A percentile compares a stretch with the other conserved stretches of the same genome.
Conservation (phyloP, 129 eudicot genomes). For the Mikania micrantha region DNA sequence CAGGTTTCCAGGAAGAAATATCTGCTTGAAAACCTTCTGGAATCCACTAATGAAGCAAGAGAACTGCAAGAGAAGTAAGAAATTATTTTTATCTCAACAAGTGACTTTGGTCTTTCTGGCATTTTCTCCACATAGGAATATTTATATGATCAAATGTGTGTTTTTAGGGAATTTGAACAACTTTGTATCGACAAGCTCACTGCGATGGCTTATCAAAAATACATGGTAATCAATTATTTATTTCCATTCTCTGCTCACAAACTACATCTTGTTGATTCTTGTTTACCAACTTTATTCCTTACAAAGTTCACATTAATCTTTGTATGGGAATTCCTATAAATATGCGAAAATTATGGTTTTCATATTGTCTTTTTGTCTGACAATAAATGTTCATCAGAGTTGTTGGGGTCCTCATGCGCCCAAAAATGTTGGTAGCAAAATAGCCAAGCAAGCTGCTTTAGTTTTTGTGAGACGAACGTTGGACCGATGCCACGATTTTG, state of each 20-base stretch:
- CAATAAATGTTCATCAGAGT: conserved; percentile 36
- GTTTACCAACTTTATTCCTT: background rate
- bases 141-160: conserved; percentile 16
- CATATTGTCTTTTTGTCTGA: conserved; percentile 1
- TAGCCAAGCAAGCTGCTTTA: conserved; percentile 78
- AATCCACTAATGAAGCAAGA: conserved; percentile 43
- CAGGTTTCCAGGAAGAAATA: conserved; percentile 62
- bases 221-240: conserved; percentile 52
- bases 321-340: background rate
- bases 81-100: background rate
- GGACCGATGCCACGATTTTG: conserved; percentile 54
- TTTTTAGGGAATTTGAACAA: conserved; percentile 62
- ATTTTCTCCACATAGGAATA: background rate
- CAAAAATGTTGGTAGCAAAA: conserved; percentile 64
- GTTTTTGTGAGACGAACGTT: conserved; percentile 57
- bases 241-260: background rate
- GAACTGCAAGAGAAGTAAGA: conserved; percentile 75
- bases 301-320: conserved; percentile 4
- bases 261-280: background rate
- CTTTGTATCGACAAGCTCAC: conserved; percentile 70
- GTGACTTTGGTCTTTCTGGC: background rate
- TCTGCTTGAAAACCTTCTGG: conserved; percentile 42
- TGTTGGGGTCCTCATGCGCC: conserved; percentile 76
- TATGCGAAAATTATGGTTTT: conserved; percentile 1
- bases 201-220: conserved; percentile 70